Conservation (phyloP, 78 protist species). For the Diacronema lutheri region DNA sequence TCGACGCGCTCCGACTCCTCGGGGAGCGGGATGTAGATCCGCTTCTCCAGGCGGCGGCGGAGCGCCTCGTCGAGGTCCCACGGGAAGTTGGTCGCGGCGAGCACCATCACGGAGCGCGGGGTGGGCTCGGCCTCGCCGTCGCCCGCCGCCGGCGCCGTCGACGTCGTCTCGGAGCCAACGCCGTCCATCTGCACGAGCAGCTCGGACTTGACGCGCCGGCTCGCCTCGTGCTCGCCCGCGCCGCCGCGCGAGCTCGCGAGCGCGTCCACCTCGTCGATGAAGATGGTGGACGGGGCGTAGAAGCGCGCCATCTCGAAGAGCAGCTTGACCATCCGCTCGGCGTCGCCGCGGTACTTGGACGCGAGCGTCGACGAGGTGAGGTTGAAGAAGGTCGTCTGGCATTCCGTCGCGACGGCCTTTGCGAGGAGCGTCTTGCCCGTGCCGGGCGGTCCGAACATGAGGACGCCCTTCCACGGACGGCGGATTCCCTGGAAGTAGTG, state of each 20-base stretch:
- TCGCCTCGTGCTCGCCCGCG: slow-evolving; percentile 21
- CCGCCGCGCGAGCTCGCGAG: slow-evolving; percentile 26
- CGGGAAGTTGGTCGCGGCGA: slow-evolving; percentile 83
- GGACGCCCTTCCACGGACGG: slow-evolving; percentile 82
- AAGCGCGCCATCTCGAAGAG: slow-evolving; percentile 74
- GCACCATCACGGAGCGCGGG: slow-evolving; percentile 55
- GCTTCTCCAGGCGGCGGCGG: slow-evolving; percentile 66
- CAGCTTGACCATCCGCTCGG: slow-evolving; percentile 51
- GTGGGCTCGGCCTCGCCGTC: neutral
- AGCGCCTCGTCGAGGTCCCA: slow-evolving; percentile 81
- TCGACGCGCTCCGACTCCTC: neutral
- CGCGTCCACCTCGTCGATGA: slow-evolving; percentile 79
- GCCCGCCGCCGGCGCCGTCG: neutral
- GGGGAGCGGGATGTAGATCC: slow-evolving; percentile 46
- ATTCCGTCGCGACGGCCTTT: slow-evolving; percentile 88
- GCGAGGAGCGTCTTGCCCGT: slow-evolving; percentile 91
- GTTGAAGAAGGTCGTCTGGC: slow-evolving; percentile 80
- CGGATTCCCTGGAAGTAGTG: slow-evolving; percentile 74
- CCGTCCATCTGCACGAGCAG: slow-evolving; percentile 85
- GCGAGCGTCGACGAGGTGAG: slow-evolving; percentile 63
- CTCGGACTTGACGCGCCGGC: slow-evolving; percentile 57
- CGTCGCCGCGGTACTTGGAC: slow-evolving; percentile 83
- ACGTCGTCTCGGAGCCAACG: neutral
- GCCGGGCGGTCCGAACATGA: slow-evolving; percentile 89
- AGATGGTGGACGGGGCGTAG: slow-evolving; percentile 80